Evolutionary conservation across 768 basidiomycete genomes (phyloP), one percentile per base, ranked within the genome.

Genomic region (Auriscalpium orientale): DNA sequence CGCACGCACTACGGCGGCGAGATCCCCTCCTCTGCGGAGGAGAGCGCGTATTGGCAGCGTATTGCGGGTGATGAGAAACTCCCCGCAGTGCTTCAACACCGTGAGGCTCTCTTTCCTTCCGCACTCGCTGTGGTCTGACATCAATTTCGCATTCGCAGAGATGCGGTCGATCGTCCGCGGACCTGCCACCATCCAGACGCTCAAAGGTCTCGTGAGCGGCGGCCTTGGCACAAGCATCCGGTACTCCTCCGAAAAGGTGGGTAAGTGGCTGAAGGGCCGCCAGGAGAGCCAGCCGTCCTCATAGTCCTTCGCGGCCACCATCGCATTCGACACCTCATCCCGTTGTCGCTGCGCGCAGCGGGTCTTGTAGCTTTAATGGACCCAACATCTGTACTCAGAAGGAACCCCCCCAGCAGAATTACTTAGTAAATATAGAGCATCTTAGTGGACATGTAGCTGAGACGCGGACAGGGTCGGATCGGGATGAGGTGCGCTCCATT

Each of bases 161-260:
- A 83, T 92, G 75, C 70, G 76, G 53, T 71, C 72, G 18, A 92
- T 94, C 66, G 92, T 95, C 45, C 78, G 87, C 60, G 79, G 82
- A 62, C 92, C 94, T 6, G 91, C 94, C 13, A 82, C 89, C 1
- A 74, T 89, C 9, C 94, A 98, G 73, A 78, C 87, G 5, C 61
- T 91, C 56, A 98, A 97, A 71, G 93, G 94, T 28, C 66, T 98
- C 49, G 79, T 88, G 18, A 92, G 85, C 56, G 89, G 90, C 9
- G 94, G 94, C 4, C 59, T 88, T 10, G 75, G 78, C 49, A 94
- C 93, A 78, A 90, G 89, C 66, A 55, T 84, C 6, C 80, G 80
- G 45, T 98, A 98, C 64, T 74, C 80, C 46, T 61, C 77, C 22
- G 82, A 85, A 47, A 98, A 98, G 74, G 73, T 95, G 18, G 70